These are phyloP conservation scores for Podila clonocystis DNA, from an alignment of 192 early-diverging fungal genomes.

Conservation along the genomic window DNA sequence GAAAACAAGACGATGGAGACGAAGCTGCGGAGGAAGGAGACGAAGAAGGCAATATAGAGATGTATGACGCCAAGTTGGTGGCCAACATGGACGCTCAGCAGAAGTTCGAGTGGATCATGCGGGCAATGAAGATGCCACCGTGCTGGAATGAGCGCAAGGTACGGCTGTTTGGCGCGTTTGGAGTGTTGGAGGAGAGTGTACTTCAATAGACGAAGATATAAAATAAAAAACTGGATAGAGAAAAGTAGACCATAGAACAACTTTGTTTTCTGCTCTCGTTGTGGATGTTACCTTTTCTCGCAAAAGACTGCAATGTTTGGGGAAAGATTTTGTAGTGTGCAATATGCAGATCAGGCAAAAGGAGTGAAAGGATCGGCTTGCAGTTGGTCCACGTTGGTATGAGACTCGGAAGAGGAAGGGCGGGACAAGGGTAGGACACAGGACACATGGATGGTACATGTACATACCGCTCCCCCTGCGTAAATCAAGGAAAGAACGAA, in stretches of 20 bases:
- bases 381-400: no score
- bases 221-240: neutral
- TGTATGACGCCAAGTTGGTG: neutral
- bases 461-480: neutral
- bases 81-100: slow-evolving; percentile 18
- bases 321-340: no score
- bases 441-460: neutral
- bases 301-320: no score
- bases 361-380: no score
- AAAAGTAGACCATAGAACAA: neutral
- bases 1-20: neutral
- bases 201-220: slow-evolving; percentile 8
- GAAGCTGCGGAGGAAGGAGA: neutral
- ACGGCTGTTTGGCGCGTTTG: slow-evolving; percentile 32
- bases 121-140: slow-evolving; percentile 20
- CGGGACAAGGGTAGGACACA: neutral
- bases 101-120: slow-evolving; percentile 39
- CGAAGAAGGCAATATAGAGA: neutral
- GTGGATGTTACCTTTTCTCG: neutral
- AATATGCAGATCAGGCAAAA: no score
- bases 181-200: slow-evolving; percentile 21
- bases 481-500: neutral
- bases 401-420: no score
- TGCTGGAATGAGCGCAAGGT: slow-evolving; percentile 44
- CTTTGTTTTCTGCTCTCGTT: neutral